Evolutionary conservation across 164 flowering plant genomes (phyloP).

Genomic region (Vitis labrusca): DNA sequence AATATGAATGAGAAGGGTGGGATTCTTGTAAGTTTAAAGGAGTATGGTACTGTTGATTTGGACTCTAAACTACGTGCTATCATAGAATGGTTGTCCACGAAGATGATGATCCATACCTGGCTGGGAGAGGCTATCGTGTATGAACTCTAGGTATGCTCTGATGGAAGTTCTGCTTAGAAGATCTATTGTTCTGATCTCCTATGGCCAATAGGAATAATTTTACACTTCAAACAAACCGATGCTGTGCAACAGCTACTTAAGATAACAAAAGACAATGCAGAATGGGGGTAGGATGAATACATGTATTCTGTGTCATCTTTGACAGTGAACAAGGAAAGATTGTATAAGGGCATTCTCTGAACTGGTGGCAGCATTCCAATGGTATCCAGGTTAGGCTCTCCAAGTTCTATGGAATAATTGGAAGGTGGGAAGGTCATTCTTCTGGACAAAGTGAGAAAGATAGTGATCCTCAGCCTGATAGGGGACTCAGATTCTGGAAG

Average conservation of each 20-base stretch:
- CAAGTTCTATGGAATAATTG: no score
- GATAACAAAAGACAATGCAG: slow-evolving; percentile 30
- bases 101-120: slow-evolving; percentile 81
- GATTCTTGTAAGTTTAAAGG: slow-evolving; percentile 32
- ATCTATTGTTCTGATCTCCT: slow-evolving; percentile 87
- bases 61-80: slow-evolving; percentile 49
- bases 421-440: no score
- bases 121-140: slow-evolving; percentile 75
- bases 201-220: slow-evolving; percentile 81
- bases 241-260: slow-evolving; percentile 50
- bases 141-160: slow-evolving; percentile 85
- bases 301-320: no score
- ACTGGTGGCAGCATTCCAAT: no score
- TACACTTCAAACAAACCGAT: slow-evolving; percentile 58
- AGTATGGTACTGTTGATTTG: slow-evolving; percentile 79
- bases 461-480: no score
- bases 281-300: slow-evolving; percentile 51
- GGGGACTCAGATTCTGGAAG: no score
- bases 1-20: no score
- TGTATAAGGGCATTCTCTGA: no score
- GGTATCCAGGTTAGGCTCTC: no score
- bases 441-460: no score
- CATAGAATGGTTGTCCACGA: slow-evolving; percentile 75
- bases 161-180: slow-evolving; percentile 50
- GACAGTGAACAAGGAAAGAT: no score